Percentiles rank a stretch among this genome's conserved stretches.
Conservation (phyloP, 257 asterid species). For the Solanum paucissectum region DNA sequence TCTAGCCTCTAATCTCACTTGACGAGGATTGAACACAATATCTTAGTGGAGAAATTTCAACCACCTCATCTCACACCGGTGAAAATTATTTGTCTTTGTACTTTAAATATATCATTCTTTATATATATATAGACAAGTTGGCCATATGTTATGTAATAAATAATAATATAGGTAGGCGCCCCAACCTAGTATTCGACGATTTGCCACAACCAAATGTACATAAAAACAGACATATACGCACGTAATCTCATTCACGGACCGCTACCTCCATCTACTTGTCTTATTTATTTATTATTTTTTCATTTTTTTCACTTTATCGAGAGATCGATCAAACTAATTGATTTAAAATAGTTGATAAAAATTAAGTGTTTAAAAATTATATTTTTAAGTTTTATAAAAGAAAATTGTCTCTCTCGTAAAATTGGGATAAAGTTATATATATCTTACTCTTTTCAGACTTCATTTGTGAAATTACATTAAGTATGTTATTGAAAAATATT, state of each 20-base stretch:
- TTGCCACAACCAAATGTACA: neutral
- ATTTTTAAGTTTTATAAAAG: neutral
- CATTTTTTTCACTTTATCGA: no score
- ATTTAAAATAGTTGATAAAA: neutral
- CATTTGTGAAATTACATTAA: rapidly evolving
- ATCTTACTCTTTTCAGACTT: no score
- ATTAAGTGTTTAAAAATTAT: neutral
- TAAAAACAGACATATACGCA: neutral
- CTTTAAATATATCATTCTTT: neutral
- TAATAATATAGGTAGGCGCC: neutral
- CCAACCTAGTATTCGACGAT: neutral
- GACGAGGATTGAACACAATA: neutral
- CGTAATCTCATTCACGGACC: neutral
- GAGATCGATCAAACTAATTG: neutral
- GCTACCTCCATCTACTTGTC: neutral
- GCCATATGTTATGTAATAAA: neutral
- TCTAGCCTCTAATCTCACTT: neutral
- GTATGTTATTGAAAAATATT: no score
- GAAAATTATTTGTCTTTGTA: neutral
- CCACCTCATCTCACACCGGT: no score
- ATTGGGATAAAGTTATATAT: no score
- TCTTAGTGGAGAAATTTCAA: neutral
- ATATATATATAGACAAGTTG: neutral
- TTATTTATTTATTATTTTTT: no score
- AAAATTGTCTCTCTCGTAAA: no score